These are phyloP conservation scores for Alternaria burnsii DNA, from an alignment of 2,329 filamentous ascomycete genomes.

Conservation along the genomic window DNA sequence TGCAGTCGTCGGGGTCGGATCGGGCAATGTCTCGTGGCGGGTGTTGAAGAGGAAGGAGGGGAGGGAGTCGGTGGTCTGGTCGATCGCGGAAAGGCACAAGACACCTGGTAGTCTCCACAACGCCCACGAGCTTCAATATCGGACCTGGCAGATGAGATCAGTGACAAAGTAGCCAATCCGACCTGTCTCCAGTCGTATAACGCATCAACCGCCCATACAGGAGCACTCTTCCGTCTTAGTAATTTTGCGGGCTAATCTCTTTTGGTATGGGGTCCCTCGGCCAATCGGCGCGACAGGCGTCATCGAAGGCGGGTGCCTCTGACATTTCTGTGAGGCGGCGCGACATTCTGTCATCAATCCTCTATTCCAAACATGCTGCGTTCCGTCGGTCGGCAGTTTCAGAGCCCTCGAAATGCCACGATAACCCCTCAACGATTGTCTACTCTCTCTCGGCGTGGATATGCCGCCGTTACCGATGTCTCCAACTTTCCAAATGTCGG, in stretches of 20 bases:
- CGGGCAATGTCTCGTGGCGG: conserved; percentile 24
- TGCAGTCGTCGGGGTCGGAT: conserved; percentile 10
- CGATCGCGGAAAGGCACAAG: conserved; percentile 19
- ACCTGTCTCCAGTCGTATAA: conserved; percentile 7
- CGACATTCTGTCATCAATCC: conserved; percentile 8
- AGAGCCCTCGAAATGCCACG: conserved; percentile 22
- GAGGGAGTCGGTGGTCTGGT: conserved; percentile 26
- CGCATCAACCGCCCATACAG: conserved; percentile 15
- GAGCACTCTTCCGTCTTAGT: conserved; percentile 23
- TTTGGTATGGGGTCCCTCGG: conserved; percentile 19
- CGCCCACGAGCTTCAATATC: conserved; percentile 20
- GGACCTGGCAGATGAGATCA: conserved; percentile 2
- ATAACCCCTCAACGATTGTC: conserved; percentile 22
- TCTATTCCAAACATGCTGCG: conserved; percentile 46
- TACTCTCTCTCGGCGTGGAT: conserved; percentile 39
- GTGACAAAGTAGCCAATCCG: conserved; percentile 12
- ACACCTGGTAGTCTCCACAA: conserved; percentile 21
- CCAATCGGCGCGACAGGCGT: conserved; percentile 34
- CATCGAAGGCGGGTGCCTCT: conserved; percentile 18
- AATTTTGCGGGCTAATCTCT: conserved; percentile 32
- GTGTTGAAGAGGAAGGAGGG: conserved; percentile 21
- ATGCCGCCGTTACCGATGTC: conserved; percentile 77
- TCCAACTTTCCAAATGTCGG: conserved; percentile 79
- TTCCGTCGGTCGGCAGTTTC: conserved; percentile 43
- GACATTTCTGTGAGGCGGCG: conserved; percentile 23